Percentiles rank a stretch among this genome's conserved stretches.
These are phyloP conservation scores for Caloboletus firmus DNA, from an alignment of 1,284 basidiomycete species.

Conservation along the genomic window DNA sequence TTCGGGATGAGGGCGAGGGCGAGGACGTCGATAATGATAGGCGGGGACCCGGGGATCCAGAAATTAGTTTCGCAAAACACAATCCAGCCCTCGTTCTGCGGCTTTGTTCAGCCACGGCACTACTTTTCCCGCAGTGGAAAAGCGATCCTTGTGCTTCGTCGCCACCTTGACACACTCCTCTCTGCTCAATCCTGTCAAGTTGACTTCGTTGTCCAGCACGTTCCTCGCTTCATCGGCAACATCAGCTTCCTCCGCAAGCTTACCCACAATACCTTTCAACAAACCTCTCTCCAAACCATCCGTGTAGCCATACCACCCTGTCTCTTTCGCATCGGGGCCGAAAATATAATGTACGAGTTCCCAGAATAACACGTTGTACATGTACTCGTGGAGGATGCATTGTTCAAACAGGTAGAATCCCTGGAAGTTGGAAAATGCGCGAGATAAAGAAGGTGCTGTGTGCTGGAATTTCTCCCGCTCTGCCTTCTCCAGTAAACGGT, in stretches of 20 bases:
- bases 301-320: not conserved
- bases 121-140: not conserved
- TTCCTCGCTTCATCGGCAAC: not conserved
- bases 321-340: not conserved
- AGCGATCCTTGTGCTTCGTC: not conserved
- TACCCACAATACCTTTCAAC: not conserved
- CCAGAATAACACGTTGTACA: not conserved
- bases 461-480: not conserved
- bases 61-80: no score
- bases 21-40: no score
- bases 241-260: not conserved
- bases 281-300: not conserved
- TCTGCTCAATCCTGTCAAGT: not conserved
- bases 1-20: no score
- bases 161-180: not conserved
- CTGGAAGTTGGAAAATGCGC: not conserved
- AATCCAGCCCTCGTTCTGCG: not conserved
- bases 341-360: not conserved
- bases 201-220: not conserved
- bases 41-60: no score
- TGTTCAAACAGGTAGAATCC: not conserved
- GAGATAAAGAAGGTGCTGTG: not conserved
- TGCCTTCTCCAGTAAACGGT: not conserved
- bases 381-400: not conserved
- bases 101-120: not conserved